Conservation (phyloP, 1,139 yeast genomes). For the Candida neerlandica region DNA sequence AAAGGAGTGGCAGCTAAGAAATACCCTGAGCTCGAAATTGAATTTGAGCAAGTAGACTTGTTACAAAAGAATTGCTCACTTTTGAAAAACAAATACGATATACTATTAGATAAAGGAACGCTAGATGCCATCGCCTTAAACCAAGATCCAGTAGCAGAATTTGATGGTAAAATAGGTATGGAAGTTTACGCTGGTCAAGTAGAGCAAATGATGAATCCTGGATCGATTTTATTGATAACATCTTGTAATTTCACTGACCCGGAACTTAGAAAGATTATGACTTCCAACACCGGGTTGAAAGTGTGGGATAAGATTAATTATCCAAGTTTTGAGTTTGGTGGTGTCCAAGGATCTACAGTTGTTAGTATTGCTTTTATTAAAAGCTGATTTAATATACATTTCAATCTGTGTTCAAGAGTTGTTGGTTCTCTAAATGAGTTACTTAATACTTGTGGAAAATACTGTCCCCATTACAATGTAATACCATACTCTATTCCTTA, state of each 20-base stretch:
- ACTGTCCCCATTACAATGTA: not conserved
- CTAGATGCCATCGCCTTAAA: slow-evolving; percentile 94
- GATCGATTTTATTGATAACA: slow-evolving; percentile 73
- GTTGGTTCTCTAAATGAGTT: no score
- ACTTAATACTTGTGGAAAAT: not conserved
- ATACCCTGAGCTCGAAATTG: slow-evolving; percentile 33
- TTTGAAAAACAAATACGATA: slow-evolving; percentile 52
- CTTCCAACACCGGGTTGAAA: slow-evolving; percentile 37
- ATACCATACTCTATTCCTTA: slow-evolving; percentile 1
- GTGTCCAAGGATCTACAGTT: slow-evolving; percentile 82
- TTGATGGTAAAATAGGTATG: slow-evolving; percentile 51
- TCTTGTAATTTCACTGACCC: slow-evolving; percentile 92
- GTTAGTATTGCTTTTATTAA: slow-evolving; percentile 80
- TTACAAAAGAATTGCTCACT: slow-evolving; percentile 36
- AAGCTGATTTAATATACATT: slow-evolving; percentile 12
- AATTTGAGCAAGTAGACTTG: slow-evolving; percentile 52
- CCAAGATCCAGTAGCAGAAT: slow-evolving; percentile 47
- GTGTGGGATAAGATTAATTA: slow-evolving; percentile 69
- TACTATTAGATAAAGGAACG: slow-evolving; percentile 91
- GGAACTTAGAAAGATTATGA: slow-evolving; percentile 64
- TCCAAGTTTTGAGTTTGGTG: slow-evolving; percentile 87
- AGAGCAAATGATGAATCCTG: slow-evolving; percentile 52
- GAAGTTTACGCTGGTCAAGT: slow-evolving; percentile 68
- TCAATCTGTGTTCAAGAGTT: not conserved
- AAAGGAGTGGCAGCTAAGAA: slow-evolving; percentile 51